Evolutionary conservation across 1,139 yeast genomes (phyloP).

Genomic region (Kodamaea plutei): DNA sequence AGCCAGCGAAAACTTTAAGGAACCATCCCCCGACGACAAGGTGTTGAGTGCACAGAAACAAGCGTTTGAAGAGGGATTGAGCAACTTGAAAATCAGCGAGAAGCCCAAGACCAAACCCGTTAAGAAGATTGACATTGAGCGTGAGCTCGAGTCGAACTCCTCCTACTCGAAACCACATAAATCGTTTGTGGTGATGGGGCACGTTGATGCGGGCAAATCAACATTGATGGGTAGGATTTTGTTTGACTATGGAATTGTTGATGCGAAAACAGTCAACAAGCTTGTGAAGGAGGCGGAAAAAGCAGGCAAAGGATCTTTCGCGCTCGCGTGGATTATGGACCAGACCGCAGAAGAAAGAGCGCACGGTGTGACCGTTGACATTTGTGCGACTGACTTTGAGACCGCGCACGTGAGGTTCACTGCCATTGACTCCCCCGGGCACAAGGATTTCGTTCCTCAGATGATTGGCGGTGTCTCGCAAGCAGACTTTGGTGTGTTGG

Average conservation of each 20-base stretch:
- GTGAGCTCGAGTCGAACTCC: slow-evolving; percentile 35
- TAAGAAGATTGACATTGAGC: slow-evolving; percentile 35
- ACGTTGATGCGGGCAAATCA: slow-evolving; percentile 97
- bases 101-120: slow-evolving; percentile 35
- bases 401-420: slow-evolving; percentile 65
- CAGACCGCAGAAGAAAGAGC: slow-evolving; percentile 88
- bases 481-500: slow-evolving; percentile 68
- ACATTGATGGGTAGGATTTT: slow-evolving; percentile 88
- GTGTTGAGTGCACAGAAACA: slow-evolving; percentile 57
- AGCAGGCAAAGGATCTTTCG: slow-evolving; percentile 88
- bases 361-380: slow-evolving; percentile 91
- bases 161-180: slow-evolving; percentile 55
- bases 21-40: slow-evolving; percentile 83
- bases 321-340: slow-evolving; percentile 97
- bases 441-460: slow-evolving; percentile 48
- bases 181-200: slow-evolving; percentile 87
- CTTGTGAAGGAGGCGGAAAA: slow-evolving; percentile 75
- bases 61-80: slow-evolving; percentile 43
- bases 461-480: slow-evolving; percentile 53
- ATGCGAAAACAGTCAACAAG: slow-evolving; percentile 70
- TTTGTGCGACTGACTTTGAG: slow-evolving; percentile 80
- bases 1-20: slow-evolving; percentile 53
- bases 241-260: slow-evolving; percentile 78
- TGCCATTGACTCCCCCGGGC: slow-evolving; percentile 89
- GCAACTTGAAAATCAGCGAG: slow-evolving; percentile 23